Evolutionary conservation across 352 stramenopile species (phyloP).

Genomic region (Phytophthora pisi): DNA sequence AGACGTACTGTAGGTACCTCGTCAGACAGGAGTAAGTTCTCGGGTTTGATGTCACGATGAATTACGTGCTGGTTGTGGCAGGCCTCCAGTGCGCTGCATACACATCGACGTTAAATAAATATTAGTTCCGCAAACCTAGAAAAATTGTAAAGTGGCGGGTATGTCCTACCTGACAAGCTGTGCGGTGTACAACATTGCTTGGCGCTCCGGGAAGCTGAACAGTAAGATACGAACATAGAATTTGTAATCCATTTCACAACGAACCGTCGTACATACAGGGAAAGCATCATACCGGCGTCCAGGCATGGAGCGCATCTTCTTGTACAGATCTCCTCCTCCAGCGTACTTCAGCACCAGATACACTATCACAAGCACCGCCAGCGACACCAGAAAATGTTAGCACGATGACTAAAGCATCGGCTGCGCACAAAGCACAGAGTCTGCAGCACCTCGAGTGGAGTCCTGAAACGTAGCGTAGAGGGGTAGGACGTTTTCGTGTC

Average conservation of each 20-base stretch:
- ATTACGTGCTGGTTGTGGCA: slow-evolving; percentile 89
- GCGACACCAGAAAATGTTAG: background rate
- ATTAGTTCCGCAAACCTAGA: background rate
- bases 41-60: slow-evolving; percentile 96
- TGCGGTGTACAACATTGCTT: slow-evolving; percentile 69
- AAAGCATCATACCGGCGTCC: slow-evolving; percentile 39
- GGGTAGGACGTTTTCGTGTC: slow-evolving; percentile 87
- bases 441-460: slow-evolving; percentile 50
- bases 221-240: background rate
- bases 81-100: slow-evolving; percentile 53
- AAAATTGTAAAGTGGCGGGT: no score
- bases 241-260: no score
- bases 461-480: slow-evolving; percentile 89
- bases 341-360: slow-evolving; percentile 92
- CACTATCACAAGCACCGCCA: slow-evolving; percentile 33
- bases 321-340: slow-evolving; percentile 84
- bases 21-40: slow-evolving; percentile 92
- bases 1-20: slow-evolving; percentile 37
- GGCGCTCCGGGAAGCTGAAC: slow-evolving; percentile 60
- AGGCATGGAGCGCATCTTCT: slow-evolving; percentile 65
- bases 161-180: slow-evolving; percentile 66
- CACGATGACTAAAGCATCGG: no score
- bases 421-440: background rate
- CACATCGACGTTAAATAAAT: slow-evolving; percentile 1
- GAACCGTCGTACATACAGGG: no score